A percentile compares a stretch with the other conserved stretches of the same genome.
phyloP scores from a whole-genome alignment of 306 rosid genomes.

The Fragaria ananassa region DNA sequence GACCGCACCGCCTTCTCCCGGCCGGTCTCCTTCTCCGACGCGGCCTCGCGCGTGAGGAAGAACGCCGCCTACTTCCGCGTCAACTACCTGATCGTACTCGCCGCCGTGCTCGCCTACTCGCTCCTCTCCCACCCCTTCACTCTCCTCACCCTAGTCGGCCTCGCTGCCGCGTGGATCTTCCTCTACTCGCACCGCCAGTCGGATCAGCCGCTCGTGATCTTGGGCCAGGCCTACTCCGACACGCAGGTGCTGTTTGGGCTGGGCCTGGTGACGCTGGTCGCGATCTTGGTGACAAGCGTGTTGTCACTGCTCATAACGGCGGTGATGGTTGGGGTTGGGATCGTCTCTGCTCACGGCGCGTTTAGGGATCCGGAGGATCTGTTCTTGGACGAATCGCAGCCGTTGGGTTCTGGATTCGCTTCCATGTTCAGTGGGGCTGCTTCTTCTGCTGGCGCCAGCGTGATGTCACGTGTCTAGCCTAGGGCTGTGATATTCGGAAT shows the following conservation, averaged over 20 bases:
- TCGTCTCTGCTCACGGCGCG: conserved; percentile 38
- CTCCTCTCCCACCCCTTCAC: conserved; percentile 43
- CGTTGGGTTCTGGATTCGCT: conserved; percentile 28
- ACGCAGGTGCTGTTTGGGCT: conserved; percentile 27
- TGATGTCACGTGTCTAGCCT: conserved; percentile 20
- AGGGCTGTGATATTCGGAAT: not conserved
- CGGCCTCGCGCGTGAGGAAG: conserved; percentile 37
- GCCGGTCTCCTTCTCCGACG: conserved; percentile 39
- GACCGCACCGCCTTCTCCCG: conserved; percentile 41
- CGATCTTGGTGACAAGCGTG: conserved; percentile 35
- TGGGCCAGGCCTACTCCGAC: conserved; percentile 22
- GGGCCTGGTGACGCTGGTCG: conserved; percentile 23
- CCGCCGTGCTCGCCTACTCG: conserved; percentile 26
- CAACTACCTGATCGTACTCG: conserved; percentile 42
- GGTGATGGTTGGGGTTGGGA: conserved; percentile 24
- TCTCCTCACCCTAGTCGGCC: conserved; percentile 26
- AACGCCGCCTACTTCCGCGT: conserved; percentile 40
- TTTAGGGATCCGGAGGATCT: conserved; percentile 43
- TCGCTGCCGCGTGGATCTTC: conserved; percentile 42
- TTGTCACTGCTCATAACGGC: conserved; percentile 33
- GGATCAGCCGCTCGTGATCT: conserved; percentile 34
- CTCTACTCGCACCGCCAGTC: conserved; percentile 36
- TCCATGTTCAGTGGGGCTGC: conserved; percentile 20
- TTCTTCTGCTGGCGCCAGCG: conserved; percentile 22
- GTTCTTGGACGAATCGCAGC: conserved; percentile 36